phyloP scores from a whole-genome alignment of 2,329 filamentous ascomycete species.

The Alternaria ventricosa region DNA sequence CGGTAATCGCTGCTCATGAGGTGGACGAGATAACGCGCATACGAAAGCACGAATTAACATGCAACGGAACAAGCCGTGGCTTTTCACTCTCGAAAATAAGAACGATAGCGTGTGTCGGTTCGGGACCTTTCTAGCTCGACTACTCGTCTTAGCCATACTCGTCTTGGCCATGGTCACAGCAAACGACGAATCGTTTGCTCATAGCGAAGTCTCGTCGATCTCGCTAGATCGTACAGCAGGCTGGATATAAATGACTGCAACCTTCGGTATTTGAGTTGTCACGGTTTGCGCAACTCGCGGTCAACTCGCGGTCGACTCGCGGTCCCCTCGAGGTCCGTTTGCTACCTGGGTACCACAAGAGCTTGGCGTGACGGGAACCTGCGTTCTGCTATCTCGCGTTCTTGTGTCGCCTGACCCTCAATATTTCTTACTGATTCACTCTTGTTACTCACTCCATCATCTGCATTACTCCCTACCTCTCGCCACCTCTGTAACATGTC shows the following conservation, averaged over 20 bases:
- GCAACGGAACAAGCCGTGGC: background rate
- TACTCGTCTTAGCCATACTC: background rate
- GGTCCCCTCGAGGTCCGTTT: background rate
- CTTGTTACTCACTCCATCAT: background rate
- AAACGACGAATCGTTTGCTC: background rate
- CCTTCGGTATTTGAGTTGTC: background rate
- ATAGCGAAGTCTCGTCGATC: background rate
- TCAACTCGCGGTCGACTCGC: background rate
- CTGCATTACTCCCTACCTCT: background rate
- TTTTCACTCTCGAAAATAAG: background rate
- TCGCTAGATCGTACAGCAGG: background rate
- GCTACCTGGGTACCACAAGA: background rate
- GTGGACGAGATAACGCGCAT: no score
- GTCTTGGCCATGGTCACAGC: background rate
- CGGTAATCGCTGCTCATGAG: background rate
- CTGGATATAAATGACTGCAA: background rate
- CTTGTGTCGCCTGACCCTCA: background rate
- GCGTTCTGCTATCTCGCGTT: background rate
- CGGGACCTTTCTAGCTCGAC: background rate
- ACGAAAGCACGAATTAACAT: background rate
- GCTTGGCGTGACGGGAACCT: background rate
- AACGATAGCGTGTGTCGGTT: background rate
- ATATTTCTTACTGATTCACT: background rate
- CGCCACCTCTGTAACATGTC: background rate
- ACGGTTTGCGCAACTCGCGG: background rate